A percentile compares a stretch with the other conserved stretches of the same genome.
Evolutionary conservation across 1,284 basidiomycete genomes (phyloP).

Genomic region (Cryptococcus sp.): DNA sequence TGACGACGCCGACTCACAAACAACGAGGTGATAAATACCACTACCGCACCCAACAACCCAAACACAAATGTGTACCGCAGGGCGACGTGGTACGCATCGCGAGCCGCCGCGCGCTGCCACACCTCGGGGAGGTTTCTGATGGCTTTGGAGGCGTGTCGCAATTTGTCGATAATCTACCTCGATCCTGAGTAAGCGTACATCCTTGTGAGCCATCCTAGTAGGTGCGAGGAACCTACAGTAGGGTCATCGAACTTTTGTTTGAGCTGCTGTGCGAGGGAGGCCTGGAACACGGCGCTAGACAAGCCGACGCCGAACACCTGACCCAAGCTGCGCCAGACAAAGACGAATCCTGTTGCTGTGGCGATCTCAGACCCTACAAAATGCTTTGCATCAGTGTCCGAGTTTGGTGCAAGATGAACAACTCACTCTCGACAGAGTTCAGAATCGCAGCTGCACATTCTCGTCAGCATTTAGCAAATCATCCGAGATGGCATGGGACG

Average conservation of each 20-base stretch:
- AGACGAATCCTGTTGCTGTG: constrained; percentile 26
- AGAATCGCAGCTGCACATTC: constrained; percentile 21
- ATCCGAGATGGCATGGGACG: background rate
- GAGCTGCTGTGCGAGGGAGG: constrained; percentile 18
- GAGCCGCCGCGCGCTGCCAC: constrained; percentile 16
- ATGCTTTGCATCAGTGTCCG: too few relatives aligned
- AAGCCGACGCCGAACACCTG: constrained; percentile 33
- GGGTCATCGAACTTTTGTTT: constrained; percentile 14
- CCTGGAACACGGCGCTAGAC: constrained; percentile 30
- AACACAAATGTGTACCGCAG: constrained; percentile 29
- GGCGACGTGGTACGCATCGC: constrained; percentile 22
- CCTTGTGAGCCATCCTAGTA: background rate
- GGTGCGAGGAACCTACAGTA: constrained; percentile 17
- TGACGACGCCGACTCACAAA: constrained; percentile 12
- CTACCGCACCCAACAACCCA: constrained; percentile 17
- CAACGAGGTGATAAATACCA: constrained; percentile 20
- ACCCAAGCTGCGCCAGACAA: constrained; percentile 29
- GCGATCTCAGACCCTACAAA: constrained; percentile 28
- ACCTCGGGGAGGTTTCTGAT: constrained; percentile 17
- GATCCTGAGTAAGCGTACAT: background rate
- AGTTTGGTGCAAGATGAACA: background rate
- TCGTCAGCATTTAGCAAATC: background rate
- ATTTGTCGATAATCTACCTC: constrained; percentile 18
- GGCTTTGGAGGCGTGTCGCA: constrained; percentile 23
- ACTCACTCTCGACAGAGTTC: constrained; percentile 26